Base-by-base conservation (phyloP, 2,329 filamentous ascomycete species). In the Arthroderma sp. region DNA sequence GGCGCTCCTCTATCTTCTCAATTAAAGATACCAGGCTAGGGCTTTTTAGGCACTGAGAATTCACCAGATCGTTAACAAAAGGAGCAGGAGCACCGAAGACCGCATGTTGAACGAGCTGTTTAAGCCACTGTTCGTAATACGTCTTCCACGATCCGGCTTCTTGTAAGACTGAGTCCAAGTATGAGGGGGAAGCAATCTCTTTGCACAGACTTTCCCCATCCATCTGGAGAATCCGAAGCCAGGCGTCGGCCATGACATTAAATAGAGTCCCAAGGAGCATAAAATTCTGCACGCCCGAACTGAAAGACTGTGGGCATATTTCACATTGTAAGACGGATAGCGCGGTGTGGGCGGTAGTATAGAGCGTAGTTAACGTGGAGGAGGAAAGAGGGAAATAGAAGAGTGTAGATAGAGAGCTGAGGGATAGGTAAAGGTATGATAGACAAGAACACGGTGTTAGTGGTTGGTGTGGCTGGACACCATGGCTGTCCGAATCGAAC, bases 261-360 rank as follows among this genome's bases (percentile, higher is more conserved):
- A 70, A 52, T 8, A 70, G 54, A 7, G 66, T 68, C 8, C 62
- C 62, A n/a, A 61, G 59, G 40, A 70, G 59, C 64, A 68, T 69
- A 38, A 70, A 59, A 43, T 70, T 70, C 47, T 69, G 67, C 27
- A 66, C 52, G 5, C 61, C 60, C 1, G 65, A 63, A 31, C 63
- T 59, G 45, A 68, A 68, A 31, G 54, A 57, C 33, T 59, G 58
- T 1, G 66, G 66, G 46, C 67, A 70, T 11, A 58, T 50, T 37
- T 56, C 51, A 48, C 67, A 70, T 49, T 63, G 64, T 28, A 70
- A 61, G 9, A 68, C 65, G 15, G 57, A 51, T 29, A 57, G 58
- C 9, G 64, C 65, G 6, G 64, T 69, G 45, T 58, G 57, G 28
- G 66, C 59, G 10, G 63, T 63, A n/a, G 61, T 64, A 40, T 62